Percentiles rank a stretch among this genome's conserved stretches.
phyloP scores from a whole-genome alignment of 345 rosid species.

The Eutrema heterophyllum region DNA sequence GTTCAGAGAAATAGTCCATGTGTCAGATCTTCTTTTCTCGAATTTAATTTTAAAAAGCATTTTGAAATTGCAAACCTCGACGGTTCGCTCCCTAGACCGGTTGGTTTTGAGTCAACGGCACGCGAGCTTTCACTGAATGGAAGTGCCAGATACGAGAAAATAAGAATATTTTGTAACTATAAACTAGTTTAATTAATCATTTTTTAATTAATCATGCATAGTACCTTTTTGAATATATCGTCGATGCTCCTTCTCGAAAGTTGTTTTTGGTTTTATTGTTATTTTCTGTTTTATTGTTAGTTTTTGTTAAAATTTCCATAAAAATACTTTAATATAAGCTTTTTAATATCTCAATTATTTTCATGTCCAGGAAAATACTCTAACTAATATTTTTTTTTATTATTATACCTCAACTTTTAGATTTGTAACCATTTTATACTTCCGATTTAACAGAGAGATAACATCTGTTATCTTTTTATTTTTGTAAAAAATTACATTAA shows the following conservation, averaged over 20 bases:
- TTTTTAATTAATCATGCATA: background rate
- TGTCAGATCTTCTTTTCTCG: background rate
- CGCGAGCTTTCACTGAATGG: conserved; percentile 1
- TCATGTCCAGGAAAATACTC: no score
- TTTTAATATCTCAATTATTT: no score
- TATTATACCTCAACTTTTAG: no score
- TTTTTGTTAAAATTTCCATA: no score
- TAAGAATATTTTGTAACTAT: background rate
- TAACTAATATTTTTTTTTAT: no score
- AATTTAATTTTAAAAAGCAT: background rate
- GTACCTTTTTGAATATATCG: conserved; percentile 1
- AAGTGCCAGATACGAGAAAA: background rate
- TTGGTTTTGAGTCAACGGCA: conserved; percentile 22
- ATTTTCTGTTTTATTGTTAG: background rate
- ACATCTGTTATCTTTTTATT: no score
- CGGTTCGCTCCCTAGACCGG: conserved; percentile 13
- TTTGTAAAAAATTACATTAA: no score
- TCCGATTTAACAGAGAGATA: no score
- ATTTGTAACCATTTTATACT: no score
- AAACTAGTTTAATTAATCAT: background rate
- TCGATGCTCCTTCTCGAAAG: background rate
- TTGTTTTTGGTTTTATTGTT: background rate
- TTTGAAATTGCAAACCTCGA: conserved; percentile 8
- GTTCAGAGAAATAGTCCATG: background rate
- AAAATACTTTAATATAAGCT: no score